phyloP scores from a whole-genome alignment of 2,329 filamentous ascomycete species.

The Didymella lethalis region DNA sequence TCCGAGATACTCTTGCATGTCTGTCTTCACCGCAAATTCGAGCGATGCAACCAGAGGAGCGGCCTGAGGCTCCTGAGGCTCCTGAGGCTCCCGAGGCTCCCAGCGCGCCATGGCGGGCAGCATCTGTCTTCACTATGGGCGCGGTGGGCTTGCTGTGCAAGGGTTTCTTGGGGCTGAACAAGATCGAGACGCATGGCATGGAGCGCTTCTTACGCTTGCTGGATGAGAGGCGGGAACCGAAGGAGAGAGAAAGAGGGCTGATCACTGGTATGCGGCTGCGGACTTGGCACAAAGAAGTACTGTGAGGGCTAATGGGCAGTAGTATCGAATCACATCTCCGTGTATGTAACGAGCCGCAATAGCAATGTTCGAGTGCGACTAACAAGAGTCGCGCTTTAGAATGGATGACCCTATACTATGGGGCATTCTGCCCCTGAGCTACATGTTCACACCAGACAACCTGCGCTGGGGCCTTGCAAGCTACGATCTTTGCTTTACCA shows the following conservation, averaged over 20 bases:
- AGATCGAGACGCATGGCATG: conserved; percentile 77
- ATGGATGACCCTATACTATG: conserved; percentile 94
- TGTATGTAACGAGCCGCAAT: conserved; percentile 67
- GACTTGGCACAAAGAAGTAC: background rate
- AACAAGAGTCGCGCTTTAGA: conserved; percentile 57
- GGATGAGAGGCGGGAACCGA: conserved; percentile 73
- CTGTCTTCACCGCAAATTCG: conserved; percentile 23
- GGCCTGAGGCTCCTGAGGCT: conserved; percentile 33
- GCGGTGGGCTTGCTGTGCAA: conserved; percentile 74
- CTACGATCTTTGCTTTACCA: conserved; percentile 94
- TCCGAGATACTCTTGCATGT: conserved; percentile 23
- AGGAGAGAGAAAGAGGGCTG: conserved; percentile 75
- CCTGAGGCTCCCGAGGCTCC: conserved; percentile 64
- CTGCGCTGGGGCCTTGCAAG: conserved; percentile 89
- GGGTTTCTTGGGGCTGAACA: conserved; percentile 77
- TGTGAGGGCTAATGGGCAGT: conserved; percentile 28
- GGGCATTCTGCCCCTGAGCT: conserved; percentile 82
- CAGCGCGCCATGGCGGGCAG: conserved; percentile 73
- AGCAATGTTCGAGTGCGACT: conserved; percentile 24
- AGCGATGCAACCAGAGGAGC: conserved; percentile 54
- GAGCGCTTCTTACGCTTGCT: conserved; percentile 77
- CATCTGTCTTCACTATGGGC: conserved; percentile 78
- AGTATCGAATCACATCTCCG: conserved; percentile 89
- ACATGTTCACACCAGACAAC: conserved; percentile 75
- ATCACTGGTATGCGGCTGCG: conserved; percentile 72